A percentile compares a stretch with the other conserved stretches of the same genome.
Conservation (phyloP, 2,329 filamentous ascomycete genomes). For the Penicillium sp. region DNA sequence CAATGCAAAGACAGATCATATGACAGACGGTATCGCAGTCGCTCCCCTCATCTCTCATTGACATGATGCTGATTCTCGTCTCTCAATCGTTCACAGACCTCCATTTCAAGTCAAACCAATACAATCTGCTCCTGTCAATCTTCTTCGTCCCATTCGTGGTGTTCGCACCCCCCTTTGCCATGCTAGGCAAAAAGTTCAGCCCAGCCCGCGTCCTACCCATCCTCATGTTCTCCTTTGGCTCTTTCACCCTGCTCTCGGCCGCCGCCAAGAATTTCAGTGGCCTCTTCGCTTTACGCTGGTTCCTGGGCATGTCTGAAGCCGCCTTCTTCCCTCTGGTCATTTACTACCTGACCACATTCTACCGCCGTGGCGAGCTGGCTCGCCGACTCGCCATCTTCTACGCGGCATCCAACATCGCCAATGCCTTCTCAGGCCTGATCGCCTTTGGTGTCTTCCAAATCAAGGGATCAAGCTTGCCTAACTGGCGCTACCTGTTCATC, state of each 20-base stretch:
- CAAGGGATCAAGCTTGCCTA: constrained; percentile 48
- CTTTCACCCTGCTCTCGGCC: constrained; percentile 62
- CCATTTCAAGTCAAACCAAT: constrained; percentile 62
- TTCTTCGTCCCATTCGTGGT: constrained; percentile 77
- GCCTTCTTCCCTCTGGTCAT: constrained; percentile 72
- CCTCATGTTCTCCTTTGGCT: constrained; percentile 70
- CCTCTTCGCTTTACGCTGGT: constrained; percentile 68
- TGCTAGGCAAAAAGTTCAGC: constrained; percentile 69
- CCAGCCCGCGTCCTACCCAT: constrained; percentile 64
- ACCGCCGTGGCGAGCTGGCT: constrained; percentile 70
- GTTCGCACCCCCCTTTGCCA: constrained; percentile 65
- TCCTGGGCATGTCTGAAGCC: constrained; percentile 67
- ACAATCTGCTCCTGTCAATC: constrained; percentile 69
- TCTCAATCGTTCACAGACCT: constrained; percentile 42
- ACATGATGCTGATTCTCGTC: background rate
- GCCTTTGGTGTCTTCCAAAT: constrained; percentile 65
- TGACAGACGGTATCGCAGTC: constrained; percentile 39
- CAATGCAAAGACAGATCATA: constrained; percentile 59
- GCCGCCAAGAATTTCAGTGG: constrained; percentile 63
- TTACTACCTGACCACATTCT: constrained; percentile 67
- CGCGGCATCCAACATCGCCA: constrained; percentile 72
- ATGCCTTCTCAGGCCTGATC: constrained; percentile 63
- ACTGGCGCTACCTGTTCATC: constrained; percentile 57
- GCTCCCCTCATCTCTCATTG: background rate
- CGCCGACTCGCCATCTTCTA: constrained; percentile 73